Evolutionary conservation across 768 basidiomycete genomes (phyloP).

Genomic region (Mycena amicta): DNA sequence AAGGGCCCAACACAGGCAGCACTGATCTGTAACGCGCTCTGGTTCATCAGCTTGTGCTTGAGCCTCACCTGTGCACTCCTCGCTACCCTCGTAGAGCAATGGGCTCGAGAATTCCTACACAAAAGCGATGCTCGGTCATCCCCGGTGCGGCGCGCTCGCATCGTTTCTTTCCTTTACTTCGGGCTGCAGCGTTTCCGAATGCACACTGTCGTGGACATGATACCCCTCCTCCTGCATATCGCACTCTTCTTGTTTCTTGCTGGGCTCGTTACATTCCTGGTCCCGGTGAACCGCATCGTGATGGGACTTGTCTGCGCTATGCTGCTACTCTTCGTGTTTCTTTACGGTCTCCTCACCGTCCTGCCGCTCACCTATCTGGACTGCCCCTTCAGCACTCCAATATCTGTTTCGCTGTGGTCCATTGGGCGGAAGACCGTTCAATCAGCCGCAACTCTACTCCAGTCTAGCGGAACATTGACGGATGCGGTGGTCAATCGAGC

Average conservation of each 20-base stretch:
- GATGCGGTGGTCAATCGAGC: not conserved
- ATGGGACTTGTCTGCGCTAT: constrained; percentile 1
- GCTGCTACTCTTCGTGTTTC: not conserved
- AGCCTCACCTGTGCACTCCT: constrained; percentile 11
- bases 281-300: constrained; percentile 1
- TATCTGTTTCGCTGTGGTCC: constrained; percentile 12
- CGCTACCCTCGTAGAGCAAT: constrained; percentile 13
- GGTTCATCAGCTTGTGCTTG: constrained; percentile 12
- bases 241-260: constrained; percentile 9
- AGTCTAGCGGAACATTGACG: constrained; percentile 4
- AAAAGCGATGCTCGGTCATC: constrained; percentile 1
- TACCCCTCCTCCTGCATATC: constrained; percentile 9
- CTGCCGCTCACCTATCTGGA: not conserved
- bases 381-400: constrained; percentile 10
- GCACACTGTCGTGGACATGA: constrained; percentile 9
- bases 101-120: constrained; percentile 6
- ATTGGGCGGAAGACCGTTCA: not conserved
- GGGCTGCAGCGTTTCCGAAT: constrained; percentile 7
- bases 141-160: constrained; percentile 2
- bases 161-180: constrained; percentile 8
- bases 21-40: constrained; percentile 5
- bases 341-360: constrained; percentile 1
- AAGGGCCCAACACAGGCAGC: not conserved
- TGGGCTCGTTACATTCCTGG: constrained; percentile 4
- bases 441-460: not conserved